These are phyloP conservation scores for Adansonia gregorii DNA, from an alignment of 441 rosid species.

Conservation along the genomic window DNA sequence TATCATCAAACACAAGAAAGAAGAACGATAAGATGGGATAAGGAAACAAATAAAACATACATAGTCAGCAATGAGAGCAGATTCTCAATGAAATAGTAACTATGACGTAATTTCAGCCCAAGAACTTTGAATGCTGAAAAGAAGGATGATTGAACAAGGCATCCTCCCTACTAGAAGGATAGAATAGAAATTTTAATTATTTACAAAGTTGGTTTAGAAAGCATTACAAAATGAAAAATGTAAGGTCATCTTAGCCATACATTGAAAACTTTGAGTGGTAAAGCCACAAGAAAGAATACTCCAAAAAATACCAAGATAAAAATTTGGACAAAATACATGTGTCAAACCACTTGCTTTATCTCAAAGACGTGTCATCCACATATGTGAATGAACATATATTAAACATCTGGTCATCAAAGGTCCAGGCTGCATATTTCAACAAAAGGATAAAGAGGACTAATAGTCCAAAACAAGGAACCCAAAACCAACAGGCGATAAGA, in stretches of 20 bases:
- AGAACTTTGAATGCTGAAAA: not conserved
- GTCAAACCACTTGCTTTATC: not conserved
- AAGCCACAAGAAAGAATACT: not conserved
- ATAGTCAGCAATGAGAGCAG: not conserved
- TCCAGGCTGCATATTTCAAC: not conserved
- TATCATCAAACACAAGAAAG: not conserved
- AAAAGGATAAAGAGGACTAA: not conserved
- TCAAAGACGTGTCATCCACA: not conserved
- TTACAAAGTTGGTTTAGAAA: not conserved
- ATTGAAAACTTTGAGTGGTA: not conserved
- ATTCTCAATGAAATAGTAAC: not conserved
- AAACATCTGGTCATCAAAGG: not conserved
- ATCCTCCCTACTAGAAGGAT: not conserved
- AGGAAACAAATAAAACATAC: not conserved
- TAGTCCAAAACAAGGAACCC: not conserved
- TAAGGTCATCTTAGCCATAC: not conserved
- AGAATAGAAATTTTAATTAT: not conserved
- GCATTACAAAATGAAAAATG: not conserved
- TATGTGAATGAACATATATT: not conserved
- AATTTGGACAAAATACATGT: not conserved
- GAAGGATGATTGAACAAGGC: not conserved
- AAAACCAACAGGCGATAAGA: not conserved
- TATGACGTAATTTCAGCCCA: not conserved
- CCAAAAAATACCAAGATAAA: not conserved
- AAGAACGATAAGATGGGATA: not conserved